phyloP scores from a whole-genome alignment of 495 filamentous ascomycete species.

The Haplographium delicatum region DNA sequence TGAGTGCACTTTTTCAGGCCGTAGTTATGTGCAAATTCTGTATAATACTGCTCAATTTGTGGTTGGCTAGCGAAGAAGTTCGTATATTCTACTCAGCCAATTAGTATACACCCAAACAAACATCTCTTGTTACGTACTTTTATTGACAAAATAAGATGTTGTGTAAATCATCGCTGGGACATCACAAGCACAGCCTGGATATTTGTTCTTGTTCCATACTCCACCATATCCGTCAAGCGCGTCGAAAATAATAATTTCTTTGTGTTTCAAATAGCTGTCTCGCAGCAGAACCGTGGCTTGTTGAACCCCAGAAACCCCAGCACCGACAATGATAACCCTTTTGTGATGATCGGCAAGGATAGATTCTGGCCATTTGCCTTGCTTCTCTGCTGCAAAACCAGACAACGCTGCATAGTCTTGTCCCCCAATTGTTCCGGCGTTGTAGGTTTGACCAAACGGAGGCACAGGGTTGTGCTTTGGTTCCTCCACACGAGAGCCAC shows the following conservation, averaged over 20 bases:
- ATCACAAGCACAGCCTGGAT: constrained; percentile 2
- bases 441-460: not conserved
- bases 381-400: not conserved
- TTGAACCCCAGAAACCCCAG: not conserved
- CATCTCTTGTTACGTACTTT: not conserved
- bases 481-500: not conserved
- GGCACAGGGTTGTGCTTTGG: not conserved
- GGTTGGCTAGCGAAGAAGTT: not conserved
- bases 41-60: not conserved
- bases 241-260: not conserved
- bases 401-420: not conserved
- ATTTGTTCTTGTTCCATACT: constrained; percentile 2
- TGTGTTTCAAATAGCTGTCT: not conserved
- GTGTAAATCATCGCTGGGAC: not conserved
- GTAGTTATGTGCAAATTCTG: not conserved
- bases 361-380: not conserved
- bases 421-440: not conserved
- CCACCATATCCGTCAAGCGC: not conserved
- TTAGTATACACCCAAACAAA: no score
- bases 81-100: not conserved
- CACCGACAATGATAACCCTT: not conserved
- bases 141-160: not conserved
- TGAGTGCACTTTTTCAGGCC: not conserved
- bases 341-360: not conserved
- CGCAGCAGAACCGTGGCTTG: constrained; percentile 3